Base-by-base conservation (phyloP, 1,284 basidiomycete species). In the Apiotrichum brassicae region DNA sequence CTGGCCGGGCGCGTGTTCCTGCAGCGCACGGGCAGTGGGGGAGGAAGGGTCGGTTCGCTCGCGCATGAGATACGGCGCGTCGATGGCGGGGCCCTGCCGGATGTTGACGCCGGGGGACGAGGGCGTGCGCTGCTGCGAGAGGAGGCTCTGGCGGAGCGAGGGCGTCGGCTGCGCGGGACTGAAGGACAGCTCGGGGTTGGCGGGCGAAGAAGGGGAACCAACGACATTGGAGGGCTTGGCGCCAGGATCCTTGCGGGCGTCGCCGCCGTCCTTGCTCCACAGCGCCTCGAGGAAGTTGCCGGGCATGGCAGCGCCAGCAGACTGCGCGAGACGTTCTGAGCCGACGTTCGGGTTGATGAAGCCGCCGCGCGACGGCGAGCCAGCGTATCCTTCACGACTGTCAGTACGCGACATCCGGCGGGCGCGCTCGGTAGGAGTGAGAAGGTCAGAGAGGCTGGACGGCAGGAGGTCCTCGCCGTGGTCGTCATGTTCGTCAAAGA, bases 401-500 rank as follows among this genome's bases (percentile, higher is more conserved):
- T 74, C 70, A 25, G 68, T 55, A 44, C 85, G 79, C 18, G 84
- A 86, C 79, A 88, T 82, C 40, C 88, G 76, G 36, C 89, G 77
- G 28, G 81, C 84, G 46, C 79, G 76, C 70, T 94, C 91, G 54
- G 84, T 85, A 0, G 87, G 87, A 0, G 88, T 93, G 38, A 94
- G 75, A 16, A 94, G 76, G 54, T 93, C 89, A n/a, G 82, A 86
- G 43, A 94, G 74, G 8, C 84, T 87, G 46, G 86, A 84, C 0
- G 90, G 90, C 24, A 94, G 69, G 65, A 93, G 85, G 51, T 90
- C 89, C 64, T 95, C 90, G 46, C 87, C 71, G 58, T 89, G 85
- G 38, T 84, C 86, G 38, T 70, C 69, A 34, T 66, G 59, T 43
- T 60, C 60, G 43, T 63, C 67, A 38, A 58, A 51, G 42, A 52